phyloP scores from a whole-genome alignment of 2,329 filamentous ascomycete species.

The Sporothrix dimorphospora region DNA sequence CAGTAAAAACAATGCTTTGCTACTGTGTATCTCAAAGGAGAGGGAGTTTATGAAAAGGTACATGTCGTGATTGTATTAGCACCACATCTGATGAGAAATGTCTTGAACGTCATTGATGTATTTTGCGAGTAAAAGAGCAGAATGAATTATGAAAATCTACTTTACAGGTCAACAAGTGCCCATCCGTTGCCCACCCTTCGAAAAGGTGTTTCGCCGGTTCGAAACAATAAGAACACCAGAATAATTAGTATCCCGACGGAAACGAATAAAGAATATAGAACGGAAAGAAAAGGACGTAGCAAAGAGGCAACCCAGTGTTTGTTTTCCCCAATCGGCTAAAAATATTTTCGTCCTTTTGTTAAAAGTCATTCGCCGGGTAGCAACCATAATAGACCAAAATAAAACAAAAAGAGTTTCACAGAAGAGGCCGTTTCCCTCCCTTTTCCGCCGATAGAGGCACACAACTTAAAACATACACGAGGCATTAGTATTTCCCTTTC shows the following conservation, averaged over 20 bases:
- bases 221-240: neutral
- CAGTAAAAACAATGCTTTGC: neutral
- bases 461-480: constrained; percentile 18
- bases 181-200: neutral
- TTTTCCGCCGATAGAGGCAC: neutral
- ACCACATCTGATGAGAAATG: no score
- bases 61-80: no score
- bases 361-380: neutral
- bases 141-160: neutral
- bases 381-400: neutral
- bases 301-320: neutral
- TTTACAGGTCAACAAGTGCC: neutral
- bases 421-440: neutral
- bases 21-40: no score
- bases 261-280: neutral
- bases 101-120: no score
- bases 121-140: no score
- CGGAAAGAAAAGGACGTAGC: neutral
- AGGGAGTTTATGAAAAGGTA: no score
- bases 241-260: neutral
- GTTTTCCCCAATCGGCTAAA: neutral
- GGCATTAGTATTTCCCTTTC: constrained; percentile 23
- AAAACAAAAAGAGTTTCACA: neutral
- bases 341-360: neutral
- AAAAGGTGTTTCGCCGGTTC: neutral